Base-by-base conservation (phyloP, 441 rosid genomes). In the Croton setiger region DNA sequence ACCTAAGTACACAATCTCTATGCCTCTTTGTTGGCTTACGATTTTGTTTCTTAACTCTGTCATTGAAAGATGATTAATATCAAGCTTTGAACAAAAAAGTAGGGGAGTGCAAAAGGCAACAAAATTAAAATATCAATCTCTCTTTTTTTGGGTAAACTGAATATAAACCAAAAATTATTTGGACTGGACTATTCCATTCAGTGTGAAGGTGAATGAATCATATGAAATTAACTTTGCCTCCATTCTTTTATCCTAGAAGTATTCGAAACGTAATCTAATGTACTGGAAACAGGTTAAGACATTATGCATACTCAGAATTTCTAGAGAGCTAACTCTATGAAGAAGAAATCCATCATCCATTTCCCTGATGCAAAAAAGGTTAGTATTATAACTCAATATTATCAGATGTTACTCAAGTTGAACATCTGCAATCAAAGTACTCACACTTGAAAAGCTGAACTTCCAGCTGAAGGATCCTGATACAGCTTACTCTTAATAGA, bases 331-430 rank as follows among this genome's bases (percentile, higher is more conserved):
- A 67, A 88, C 84, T 82, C 88, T 82, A 63, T 89, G 96, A 45
- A 92, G 92, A 79, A 92, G 94, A 81, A 89, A 85, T 39, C 95
- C 91, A 74, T 83, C 79, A 37, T 61, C 83, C 73, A 73, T 73
- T 72, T 80, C 82, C 66, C 92, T 88, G 63, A 79, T 33, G 47
- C 13, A 57, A 27, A 49, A 45, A 62, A 27, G 55, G 20, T 23
- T 36, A 36, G 7, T 1, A 72, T 31, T 1, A 5, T 39, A 45
- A 59, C 31, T 27, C 2, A 27, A 27, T 27, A 27, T 27, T 27
- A 27, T 27, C 31, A 27, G 31, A 27, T 27, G 31, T 2, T 27
- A 27, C 49, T 75, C 61, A 59, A 21, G 47, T 57, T 3, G 63
- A 64, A 21, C 12, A 5, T 39, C 49, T 41, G 31, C 9, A 66